Percentiles rank a stretch among this genome's conserved stretches.
Evolutionary conservation across 176 grass and related monocot species (phyloP).

Genomic region (Aegilops bicornis): DNA sequence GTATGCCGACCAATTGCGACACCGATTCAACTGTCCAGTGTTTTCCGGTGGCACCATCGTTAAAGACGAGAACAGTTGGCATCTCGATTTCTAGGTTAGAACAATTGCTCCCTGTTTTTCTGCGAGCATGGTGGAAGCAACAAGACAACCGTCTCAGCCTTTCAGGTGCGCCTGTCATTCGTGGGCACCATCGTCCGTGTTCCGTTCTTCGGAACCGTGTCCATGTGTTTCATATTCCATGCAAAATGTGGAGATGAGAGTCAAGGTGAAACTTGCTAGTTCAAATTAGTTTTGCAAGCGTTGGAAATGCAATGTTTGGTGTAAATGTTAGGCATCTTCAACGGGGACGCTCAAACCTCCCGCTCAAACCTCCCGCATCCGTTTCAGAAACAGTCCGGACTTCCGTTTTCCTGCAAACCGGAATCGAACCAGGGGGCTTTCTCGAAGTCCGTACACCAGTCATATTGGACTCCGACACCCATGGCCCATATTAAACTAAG

Average conservation of each 20-base stretch:
- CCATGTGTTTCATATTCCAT: not conserved
- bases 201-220: not conserved
- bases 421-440: too few species aligned
- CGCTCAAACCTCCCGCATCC: too few species aligned
- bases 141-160: slow-evolving; percentile 21
- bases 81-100: slow-evolving; percentile 33
- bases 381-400: too few species aligned
- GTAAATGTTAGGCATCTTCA: too few species aligned
- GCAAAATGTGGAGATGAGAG: not conserved
- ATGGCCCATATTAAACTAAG: too few species aligned
- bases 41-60: slow-evolving; percentile 2
- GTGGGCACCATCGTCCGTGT: not conserved
- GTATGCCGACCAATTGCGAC: not conserved
- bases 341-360: too few species aligned
- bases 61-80: slow-evolving; percentile 19
- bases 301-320: too few species aligned
- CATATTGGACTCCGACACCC: too few species aligned
- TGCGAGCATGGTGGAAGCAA: not conserved
- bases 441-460: too few species aligned
- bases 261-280: not conserved
- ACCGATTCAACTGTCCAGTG: not conserved
- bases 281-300: too few species aligned
- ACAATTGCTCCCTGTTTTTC: slow-evolving; percentile 21
- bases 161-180: slow-evolving; percentile 1
- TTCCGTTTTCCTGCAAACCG: too few species aligned